Conservation (phyloP, 1,284 basidiomycete species). For the Macrocystidia cucumis region DNA sequence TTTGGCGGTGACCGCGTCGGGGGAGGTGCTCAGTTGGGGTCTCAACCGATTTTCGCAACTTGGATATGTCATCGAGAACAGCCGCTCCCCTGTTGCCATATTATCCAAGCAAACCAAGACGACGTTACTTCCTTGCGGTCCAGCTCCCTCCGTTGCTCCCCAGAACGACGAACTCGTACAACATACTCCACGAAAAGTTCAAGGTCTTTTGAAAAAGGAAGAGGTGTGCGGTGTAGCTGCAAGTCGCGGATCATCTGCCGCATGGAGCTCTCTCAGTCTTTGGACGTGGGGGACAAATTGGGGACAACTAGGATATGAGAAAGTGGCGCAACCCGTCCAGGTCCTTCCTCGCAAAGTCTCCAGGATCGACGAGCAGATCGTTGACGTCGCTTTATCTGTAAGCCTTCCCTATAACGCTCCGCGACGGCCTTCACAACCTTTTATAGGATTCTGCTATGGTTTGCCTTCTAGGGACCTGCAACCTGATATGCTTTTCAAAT, state of each 20-base stretch:
- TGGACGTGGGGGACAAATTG: conserved; percentile 96
- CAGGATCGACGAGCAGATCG: conserved; percentile 63
- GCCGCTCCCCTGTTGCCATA: too few relatives aligned
- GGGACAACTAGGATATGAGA: conserved; percentile 87
- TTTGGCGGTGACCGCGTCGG: conserved; percentile 71
- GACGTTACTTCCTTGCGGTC: too few relatives aligned
- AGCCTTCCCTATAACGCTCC: conserved; percentile 15
- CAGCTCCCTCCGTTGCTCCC: too few relatives aligned
- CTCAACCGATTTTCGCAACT: conserved; percentile 84
- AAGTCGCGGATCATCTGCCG: conserved; percentile 82
- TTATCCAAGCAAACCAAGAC: too few relatives aligned
- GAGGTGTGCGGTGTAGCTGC: conserved; percentile 80
- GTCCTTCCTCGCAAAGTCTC: conserved; percentile 79
- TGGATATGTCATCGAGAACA: conserved; percentile 79
- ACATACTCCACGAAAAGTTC: conserved; percentile 67
- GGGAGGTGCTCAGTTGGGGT: conserved; percentile 90
- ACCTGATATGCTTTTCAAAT: conserved; percentile 82
- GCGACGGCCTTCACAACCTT: not conserved
- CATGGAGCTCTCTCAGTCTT: conserved; percentile 83
- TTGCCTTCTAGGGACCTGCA: conserved; percentile 65
- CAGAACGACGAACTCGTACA: conserved; percentile 61
- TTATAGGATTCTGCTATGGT: conserved; percentile 77
- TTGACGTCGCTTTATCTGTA: conserved; percentile 67
- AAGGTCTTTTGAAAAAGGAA: conserved; percentile 78
- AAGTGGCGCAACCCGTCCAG: conserved; percentile 71